A percentile compares a stretch with the other conserved stretches of the same genome.
Conservation (phyloP, 176 grass and related monocot genomes). For the Aegilops umbellulata region DNA sequence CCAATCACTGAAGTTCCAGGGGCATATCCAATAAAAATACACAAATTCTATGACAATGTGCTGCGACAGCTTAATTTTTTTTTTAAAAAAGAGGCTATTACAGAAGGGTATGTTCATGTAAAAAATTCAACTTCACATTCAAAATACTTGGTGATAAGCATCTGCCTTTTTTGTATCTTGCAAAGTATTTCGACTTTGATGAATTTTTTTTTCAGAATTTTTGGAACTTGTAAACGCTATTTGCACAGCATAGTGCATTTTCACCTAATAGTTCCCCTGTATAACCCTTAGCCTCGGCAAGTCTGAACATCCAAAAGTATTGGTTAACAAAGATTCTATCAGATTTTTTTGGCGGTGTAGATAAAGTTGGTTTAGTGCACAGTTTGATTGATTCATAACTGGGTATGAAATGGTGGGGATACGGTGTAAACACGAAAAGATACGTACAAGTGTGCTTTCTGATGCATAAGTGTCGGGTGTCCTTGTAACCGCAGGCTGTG, state of each 20-base stretch:
- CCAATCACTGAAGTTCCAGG: neutral
- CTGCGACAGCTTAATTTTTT: neutral
- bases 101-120: neutral
- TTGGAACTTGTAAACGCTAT: neutral
- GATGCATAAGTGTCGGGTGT: slow-evolving; percentile 21
- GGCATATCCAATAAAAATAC: neutral
- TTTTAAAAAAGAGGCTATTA: neutral
- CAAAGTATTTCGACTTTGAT: neutral
- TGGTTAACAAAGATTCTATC: neutral
- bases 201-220: neutral
- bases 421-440: neutral
- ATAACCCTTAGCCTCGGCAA: neutral
- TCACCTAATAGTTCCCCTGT: neutral
- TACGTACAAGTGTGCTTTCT: slow-evolving; percentile 51
- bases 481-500: slow-evolving; percentile 36
- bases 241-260: neutral
- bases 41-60: neutral
- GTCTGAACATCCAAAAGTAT: neutral
- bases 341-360: neutral
- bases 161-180: neutral
- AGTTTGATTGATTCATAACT: neutral
- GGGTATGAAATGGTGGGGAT: neutral
- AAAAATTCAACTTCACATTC: neutral
- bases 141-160: too few species aligned
- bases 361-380: neutral